Evolutionary conservation across 805 yeast species (phyloP).

Genomic region (Saccharomyces kudriavzevii): DNA sequence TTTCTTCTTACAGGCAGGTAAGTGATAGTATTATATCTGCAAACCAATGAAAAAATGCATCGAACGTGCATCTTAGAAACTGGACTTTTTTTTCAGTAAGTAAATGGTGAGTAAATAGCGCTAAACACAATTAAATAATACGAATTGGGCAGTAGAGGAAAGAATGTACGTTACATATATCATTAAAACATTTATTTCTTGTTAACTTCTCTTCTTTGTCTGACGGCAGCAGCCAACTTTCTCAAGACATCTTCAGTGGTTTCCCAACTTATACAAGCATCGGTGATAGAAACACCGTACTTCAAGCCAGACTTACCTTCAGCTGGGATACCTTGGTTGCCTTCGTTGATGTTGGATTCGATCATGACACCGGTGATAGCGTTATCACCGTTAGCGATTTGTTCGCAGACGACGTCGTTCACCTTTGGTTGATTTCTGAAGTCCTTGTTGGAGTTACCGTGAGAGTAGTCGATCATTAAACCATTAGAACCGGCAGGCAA

Average conservation of each 20-base stretch:
- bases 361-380: constrained; percentile 89
- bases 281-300: constrained; percentile 95
- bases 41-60: background rate
- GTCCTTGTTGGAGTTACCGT: constrained; percentile 93
- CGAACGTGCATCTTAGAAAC: background rate
- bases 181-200: constrained; percentile 13
- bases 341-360: constrained; percentile 86
- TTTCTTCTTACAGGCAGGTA: background rate
- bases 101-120: background rate
- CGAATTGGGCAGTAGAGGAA: background rate
- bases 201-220: constrained; percentile 55
- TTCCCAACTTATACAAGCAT: constrained; percentile 92
- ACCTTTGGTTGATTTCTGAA: constrained; percentile 93
- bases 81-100: background rate
- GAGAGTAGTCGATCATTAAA: constrained; percentile 95
- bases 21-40: background rate
- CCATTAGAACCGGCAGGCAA: constrained; percentile 39
- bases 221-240: constrained; percentile 75
- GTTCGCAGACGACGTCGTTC: constrained; percentile 72
- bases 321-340: constrained; percentile 75
- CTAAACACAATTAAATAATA: background rate
- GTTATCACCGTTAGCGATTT: constrained; percentile 72
- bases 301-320: constrained; percentile 51
- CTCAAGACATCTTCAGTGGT: constrained; percentile 74
- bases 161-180: background rate